Evolutionary conservation across 1,284 basidiomycete species (phyloP).

Genomic region (Moniliella sp.): DNA sequence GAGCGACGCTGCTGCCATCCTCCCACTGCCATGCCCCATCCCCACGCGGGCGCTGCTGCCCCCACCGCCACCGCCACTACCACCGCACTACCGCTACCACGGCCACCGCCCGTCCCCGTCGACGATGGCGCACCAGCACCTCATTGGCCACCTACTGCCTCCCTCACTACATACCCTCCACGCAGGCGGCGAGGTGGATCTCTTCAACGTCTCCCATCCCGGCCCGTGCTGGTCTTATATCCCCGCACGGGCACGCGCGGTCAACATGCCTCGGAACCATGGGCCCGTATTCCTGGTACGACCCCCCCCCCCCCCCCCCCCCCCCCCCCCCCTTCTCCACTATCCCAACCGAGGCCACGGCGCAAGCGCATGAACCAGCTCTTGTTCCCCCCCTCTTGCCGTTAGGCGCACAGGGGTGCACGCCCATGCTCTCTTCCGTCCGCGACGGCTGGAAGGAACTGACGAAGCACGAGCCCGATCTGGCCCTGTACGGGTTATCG

Average conservation of each 20-base stretch:
- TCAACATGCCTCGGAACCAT: conserved; percentile 1
- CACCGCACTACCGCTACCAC: no score
- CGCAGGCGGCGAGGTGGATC: conserved; percentile 9
- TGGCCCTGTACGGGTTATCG: conserved; percentile 17
- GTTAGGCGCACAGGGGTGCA: conserved; percentile 7
- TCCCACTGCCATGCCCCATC: no score
- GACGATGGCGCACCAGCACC: conserved; percentile 16
- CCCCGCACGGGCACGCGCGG: conserved; percentile 4
- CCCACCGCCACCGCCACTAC: no score
- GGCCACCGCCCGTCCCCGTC: not conserved
- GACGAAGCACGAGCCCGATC: conserved; percentile 6
- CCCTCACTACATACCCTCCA: conserved; percentile 12
- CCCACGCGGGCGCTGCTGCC: no score
- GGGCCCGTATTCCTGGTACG: no score
- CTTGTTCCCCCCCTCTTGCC: no score
- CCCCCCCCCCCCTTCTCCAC: no score
- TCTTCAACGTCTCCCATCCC: conserved; percentile 18
- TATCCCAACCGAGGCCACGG: no score
- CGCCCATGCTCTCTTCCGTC: conserved; percentile 9
- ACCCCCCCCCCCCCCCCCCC: no score
- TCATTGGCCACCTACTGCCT: conserved; percentile 23
- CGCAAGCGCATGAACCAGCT: no score
- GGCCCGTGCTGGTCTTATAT: conserved; percentile 19
- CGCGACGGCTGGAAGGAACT: conserved; percentile 4
- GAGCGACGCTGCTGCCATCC: no score